These are phyloP conservation scores for Cladosporium sp. DNA, from an alignment of 2,329 filamentous ascomycete species.

Conservation along the genomic window DNA sequence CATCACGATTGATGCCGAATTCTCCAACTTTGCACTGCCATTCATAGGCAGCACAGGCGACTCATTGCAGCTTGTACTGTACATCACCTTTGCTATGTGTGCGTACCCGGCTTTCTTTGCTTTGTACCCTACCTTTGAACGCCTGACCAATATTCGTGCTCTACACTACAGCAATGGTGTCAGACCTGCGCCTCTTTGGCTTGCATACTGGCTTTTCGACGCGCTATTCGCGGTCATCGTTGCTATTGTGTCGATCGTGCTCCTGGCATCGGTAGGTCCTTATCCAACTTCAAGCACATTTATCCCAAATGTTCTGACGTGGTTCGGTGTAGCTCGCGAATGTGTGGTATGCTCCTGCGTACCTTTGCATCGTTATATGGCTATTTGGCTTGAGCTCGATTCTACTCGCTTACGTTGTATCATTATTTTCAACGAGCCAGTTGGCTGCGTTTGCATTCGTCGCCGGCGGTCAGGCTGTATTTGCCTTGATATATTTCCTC, in stretches of 20 bases:
- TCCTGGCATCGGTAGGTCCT: slow-evolving; percentile 57
- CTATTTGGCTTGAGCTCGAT: slow-evolving; percentile 76
- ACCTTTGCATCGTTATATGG: slow-evolving; percentile 71
- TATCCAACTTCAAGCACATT: neutral
- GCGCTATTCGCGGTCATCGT: slow-evolving; percentile 64
- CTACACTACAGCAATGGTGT: slow-evolving; percentile 89
- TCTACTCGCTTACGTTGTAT: slow-evolving; percentile 72
- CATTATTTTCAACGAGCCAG: slow-evolving; percentile 70
- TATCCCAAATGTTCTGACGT: neutral
- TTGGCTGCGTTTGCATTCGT: slow-evolving; percentile 80
- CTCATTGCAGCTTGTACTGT: slow-evolving; percentile 71
- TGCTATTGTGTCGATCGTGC: slow-evolving; percentile 59
- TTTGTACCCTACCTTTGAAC: slow-evolving; percentile 77
- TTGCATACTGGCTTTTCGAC: slow-evolving; percentile 75
- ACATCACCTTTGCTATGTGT: slow-evolving; percentile 70
- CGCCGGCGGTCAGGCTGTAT: slow-evolving; percentile 65
- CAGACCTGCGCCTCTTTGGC: slow-evolving; percentile 71
- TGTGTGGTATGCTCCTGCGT: slow-evolving; percentile 71
- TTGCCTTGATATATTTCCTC: slow-evolving; percentile 48
- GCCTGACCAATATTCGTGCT: slow-evolving; percentile 69
- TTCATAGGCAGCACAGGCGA: slow-evolving; percentile 64
- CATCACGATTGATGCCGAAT: slow-evolving; percentile 64
- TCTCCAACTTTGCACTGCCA: slow-evolving; percentile 67
- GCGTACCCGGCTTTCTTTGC: slow-evolving; percentile 82
- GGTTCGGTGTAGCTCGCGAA: slow-evolving; percentile 29